Evolutionary conservation across 2,329 filamentous ascomycete genomes (phyloP), one percentile per base, ranked within the genome.

Genomic region (Canariomyces notabilis): DNA sequence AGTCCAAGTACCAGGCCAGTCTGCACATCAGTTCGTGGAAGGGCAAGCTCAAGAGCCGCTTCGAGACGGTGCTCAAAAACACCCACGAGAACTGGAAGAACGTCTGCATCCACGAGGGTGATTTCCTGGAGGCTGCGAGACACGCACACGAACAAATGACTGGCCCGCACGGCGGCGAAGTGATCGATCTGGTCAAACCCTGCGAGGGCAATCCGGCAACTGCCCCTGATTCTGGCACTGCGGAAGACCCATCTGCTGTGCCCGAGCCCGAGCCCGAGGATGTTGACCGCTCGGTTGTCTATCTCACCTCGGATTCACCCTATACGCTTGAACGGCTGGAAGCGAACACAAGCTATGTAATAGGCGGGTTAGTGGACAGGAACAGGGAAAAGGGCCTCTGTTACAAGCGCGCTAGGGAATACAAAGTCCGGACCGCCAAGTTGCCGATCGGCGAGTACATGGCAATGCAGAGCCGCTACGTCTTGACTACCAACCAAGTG

Each of bases 371-470:
- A 29, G 93, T 98, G 20, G 93, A 98, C 70, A 90, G 90, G 69
- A 98, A 98, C 67, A 80, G 93, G 36, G 85, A 98, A 67, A 98
- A 98, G 71, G 89, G 88, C 1, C 75, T 98, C 31, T 98, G 93
- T 67, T 89, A 95, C 73, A 85, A 83, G 58, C 77, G 85, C 14
- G 93, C 93, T 0, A 73, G 78, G 43, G 80, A 84, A 44, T 76
- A 76, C 51, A 87, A 87, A 0, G 80, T 98, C 57, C 84, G 85
- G 53, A 97, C 93, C 0, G 93, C 91, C 2, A 90, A 89, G 63
- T 67, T 98, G 45, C 93, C 93, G 0, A 97, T 98, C 58, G 89
- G 89, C n/a, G 83, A 97, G 52, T 97, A 88, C 65, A 84, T 98
- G 74, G 78, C 89, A 53, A 94, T 98, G 87, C 78, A 83, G 46